A percentile compares a stretch with the other conserved stretches of the same genome.
These are phyloP conservation scores for Ilyonectria sp. DNA, from an alignment of 2,329 filamentous ascomycete species.

Conservation along the genomic window DNA sequence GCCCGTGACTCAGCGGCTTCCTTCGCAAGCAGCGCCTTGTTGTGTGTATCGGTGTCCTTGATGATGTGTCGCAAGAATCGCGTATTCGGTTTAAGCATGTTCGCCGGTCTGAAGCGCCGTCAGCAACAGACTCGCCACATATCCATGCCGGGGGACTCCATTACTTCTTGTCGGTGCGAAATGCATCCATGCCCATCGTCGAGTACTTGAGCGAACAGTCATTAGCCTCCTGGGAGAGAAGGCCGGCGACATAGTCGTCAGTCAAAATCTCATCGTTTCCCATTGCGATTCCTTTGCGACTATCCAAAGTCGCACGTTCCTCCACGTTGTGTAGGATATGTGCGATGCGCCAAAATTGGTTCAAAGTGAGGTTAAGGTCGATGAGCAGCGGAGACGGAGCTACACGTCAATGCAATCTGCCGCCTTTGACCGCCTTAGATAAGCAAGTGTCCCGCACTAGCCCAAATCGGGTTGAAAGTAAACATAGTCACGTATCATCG, in stretches of 20 bases:
- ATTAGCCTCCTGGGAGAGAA: constrained; percentile 86
- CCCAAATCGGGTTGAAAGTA: constrained; percentile 54
- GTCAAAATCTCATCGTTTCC: constrained; percentile 69
- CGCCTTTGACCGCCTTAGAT: constrained; percentile 40
- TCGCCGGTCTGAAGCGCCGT: constrained; percentile 67
- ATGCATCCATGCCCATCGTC: constrained; percentile 80
- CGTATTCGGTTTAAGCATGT: constrained; percentile 90
- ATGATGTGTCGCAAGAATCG: constrained; percentile 91
- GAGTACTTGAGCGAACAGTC: constrained; percentile 82
- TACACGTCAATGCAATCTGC: constrained; percentile 36
- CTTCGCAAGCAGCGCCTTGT: constrained; percentile 86
- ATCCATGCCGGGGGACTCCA: constrained; percentile 37
- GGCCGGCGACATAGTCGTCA: constrained; percentile 84
- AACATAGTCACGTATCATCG: constrained; percentile 51
- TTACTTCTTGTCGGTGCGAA: constrained; percentile 65
- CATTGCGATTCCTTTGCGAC: constrained; percentile 48
- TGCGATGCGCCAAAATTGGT: constrained; percentile 7
- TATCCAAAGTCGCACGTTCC: not conserved
- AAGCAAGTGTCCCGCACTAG: constrained; percentile 40
- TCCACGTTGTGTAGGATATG: constrained; percentile 1
- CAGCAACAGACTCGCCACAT: constrained; percentile 35
- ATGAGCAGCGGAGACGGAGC: constrained; percentile 9
- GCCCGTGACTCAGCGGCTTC: constrained; percentile 85
- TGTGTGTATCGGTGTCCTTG: constrained; percentile 89
- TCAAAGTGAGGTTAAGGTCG: constrained; percentile 8